phyloP scores from a whole-genome alignment of 306 rosid species.

The Dalbergia cultrata region DNA sequence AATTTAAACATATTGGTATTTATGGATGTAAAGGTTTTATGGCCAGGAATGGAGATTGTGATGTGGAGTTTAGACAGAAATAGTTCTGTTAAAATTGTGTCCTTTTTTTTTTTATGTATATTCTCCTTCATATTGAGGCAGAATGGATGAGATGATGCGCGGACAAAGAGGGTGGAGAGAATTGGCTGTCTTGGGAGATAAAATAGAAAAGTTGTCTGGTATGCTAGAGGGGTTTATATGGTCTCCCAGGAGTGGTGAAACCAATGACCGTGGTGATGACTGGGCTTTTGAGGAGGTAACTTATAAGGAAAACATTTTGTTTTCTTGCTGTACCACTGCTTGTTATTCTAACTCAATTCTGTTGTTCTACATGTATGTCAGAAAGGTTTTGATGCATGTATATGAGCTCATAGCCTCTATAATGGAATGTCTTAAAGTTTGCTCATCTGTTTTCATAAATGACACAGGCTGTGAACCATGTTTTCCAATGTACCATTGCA shows the following conservation, averaged over 20 bases:
- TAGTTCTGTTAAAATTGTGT: slow-evolving; percentile 39
- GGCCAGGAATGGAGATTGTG: background rate
- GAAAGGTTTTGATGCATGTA: slow-evolving; percentile 35
- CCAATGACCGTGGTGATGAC: slow-evolving; percentile 58
- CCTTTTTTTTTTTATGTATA: slow-evolving; percentile 25
- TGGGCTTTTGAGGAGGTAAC: slow-evolving; percentile 96
- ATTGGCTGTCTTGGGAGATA: slow-evolving; percentile 88
- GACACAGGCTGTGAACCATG: slow-evolving; percentile 14
- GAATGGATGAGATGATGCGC: slow-evolving; percentile 99
- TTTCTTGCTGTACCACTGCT: slow-evolving; percentile 23
- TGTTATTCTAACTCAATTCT: slow-evolving; percentile 24
- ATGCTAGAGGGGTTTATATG: slow-evolving; percentile 85
- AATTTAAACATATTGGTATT: slow-evolving; percentile 11
- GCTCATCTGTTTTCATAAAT: background rate
- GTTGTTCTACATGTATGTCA: slow-evolving; percentile 25
- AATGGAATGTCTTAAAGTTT: slow-evolving; percentile 18
- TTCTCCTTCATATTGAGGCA: slow-evolving; percentile 51
- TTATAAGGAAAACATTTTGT: slow-evolving; percentile 31
- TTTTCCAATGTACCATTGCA: slow-evolving; percentile 1
- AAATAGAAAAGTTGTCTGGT: slow-evolving; percentile 80
- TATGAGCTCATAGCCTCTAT: slow-evolving; percentile 14
- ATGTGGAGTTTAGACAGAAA: slow-evolving; percentile 36
- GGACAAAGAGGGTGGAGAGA: slow-evolving; percentile 99
- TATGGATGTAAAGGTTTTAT: slow-evolving; percentile 23
- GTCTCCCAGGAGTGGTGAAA: slow-evolving; percentile 71